Base-by-base conservation (phyloP, 2,329 filamentous ascomycete species). In the Biscogniauxia mediterranea region DNA sequence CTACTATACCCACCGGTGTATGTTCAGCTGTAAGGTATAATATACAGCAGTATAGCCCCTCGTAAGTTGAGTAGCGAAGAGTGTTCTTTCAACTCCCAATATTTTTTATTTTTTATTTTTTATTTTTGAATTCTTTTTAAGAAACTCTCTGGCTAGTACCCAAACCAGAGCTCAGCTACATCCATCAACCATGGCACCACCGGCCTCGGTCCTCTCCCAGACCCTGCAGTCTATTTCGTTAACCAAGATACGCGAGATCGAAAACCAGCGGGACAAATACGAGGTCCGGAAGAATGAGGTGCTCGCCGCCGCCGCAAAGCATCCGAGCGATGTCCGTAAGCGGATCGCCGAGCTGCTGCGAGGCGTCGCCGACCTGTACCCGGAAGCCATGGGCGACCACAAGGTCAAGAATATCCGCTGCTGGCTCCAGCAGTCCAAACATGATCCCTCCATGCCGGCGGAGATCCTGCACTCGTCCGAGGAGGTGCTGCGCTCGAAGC, bases 381-480 rank as follows among this genome's bases (percentile, higher is more conserved):
- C 62, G 17, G 26, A 54, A 17, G 49, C 56, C 17, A 6, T 60
- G 8, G 23, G 55, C 2, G 59, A 59, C 25, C 21, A 38, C n/a
- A 52, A 50, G 13, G 59, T 76, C 38, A 50, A 23, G 1, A 76
- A 76, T 57, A 71, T 78, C n/a, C 61, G 73, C 20, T 68, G 69
- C 32, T 76, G 73, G 71, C 63, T 78, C 2, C 62, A 73, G 19
- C 76, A 78, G 60, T 75, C 74, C 1, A 65, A 62, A 6, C 77
- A 77, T 56, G 76, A 78, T 65, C 66, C 73, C 9, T 74, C 75
- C 0, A 70, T 78, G 21, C 70, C 73, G 4, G 57, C 59, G n/a
- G 67, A 67, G 3, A 76, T 70, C 66, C 58, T 78, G 5, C 60
- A 62, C 2, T 65, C 66, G 32, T 77, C 74, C 53, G 75, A 75